Percentiles rank a stretch among this genome's conserved stretches.
These are phyloP conservation scores for Terfezia boudieri DNA, from an alignment of 495 filamentous ascomycete species.

Conservation along the genomic window DNA sequence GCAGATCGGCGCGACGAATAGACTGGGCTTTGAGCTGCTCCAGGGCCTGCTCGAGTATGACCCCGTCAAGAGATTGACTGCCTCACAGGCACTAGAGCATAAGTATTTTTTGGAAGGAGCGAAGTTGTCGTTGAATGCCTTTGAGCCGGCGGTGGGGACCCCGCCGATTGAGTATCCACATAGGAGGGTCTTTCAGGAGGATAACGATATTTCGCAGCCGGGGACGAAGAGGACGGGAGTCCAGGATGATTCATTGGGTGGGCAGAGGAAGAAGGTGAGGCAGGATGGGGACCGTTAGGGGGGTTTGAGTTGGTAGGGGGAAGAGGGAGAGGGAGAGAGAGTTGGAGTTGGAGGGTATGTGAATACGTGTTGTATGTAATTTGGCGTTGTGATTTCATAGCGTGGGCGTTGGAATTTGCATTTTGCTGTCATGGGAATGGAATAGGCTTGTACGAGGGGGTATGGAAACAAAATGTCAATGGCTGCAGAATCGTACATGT, in stretches of 20 bases:
- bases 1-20: conserved; percentile 21
- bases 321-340: too few relatives aligned
- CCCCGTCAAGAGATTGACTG: conserved; percentile 67
- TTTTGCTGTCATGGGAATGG: too few relatives aligned
- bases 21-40: conserved; percentile 56
- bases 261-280: conserved; percentile 45
- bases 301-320: too few relatives aligned
- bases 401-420: too few relatives aligned
- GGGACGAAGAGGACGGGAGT: conserved; percentile 81
- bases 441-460: too few relatives aligned
- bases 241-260: conserved; percentile 55
- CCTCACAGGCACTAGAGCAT: conserved; percentile 63
- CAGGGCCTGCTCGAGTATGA: conserved; percentile 75
- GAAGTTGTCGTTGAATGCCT: conserved; percentile 33
- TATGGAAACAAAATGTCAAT: too few relatives aligned
- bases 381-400: too few relatives aligned
- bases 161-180: conserved; percentile 70
- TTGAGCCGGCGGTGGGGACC: conserved; percentile 35
- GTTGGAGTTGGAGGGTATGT: too few relatives aligned
- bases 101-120: conserved; percentile 49
- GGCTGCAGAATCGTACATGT: too few relatives aligned
- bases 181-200: conserved; percentile 73
- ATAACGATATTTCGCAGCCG: conserved; percentile 79
- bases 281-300: conserved; percentile 23
- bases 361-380: too few relatives aligned